phyloP scores from a whole-genome alignment of 345 rosid species.

The Erysimum cheiranthoides region DNA sequence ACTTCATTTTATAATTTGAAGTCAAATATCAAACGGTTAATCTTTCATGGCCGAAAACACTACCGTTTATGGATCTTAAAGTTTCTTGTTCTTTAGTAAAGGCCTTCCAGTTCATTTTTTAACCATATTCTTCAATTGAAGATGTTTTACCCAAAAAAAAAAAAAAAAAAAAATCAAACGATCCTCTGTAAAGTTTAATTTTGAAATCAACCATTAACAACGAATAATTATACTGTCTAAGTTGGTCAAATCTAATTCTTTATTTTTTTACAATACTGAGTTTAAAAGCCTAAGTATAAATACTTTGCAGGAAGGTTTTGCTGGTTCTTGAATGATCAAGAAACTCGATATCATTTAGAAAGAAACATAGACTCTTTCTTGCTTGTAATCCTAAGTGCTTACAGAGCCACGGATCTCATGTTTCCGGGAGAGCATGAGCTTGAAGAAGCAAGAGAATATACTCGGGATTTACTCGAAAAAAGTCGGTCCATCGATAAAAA shows the following conservation, averaged over 20 bases:
- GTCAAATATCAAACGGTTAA: neutral
- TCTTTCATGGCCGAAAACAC: neutral
- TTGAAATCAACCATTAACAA: neutral
- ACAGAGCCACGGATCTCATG: slow-evolving; percentile 67
- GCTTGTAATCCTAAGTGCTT: slow-evolving; percentile 52
- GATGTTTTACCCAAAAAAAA: neutral
- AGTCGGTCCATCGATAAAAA: neutral
- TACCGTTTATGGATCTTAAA: neutral
- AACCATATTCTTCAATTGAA: no score
- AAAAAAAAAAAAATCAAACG: no score
- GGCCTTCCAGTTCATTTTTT: neutral
- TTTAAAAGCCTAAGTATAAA: slow-evolving; percentile 1
- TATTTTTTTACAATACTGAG: neutral
- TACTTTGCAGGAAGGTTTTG: slow-evolving; percentile 58
- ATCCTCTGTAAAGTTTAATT: neutral
- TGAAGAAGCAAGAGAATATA: slow-evolving; percentile 57
- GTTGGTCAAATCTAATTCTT: neutral
- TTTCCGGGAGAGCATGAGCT: slow-evolving; percentile 60
- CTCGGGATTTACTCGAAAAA: slow-evolving; percentile 53
- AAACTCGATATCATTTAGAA: slow-evolving; percentile 45
- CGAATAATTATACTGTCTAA: neutral
- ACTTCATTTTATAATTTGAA: neutral
- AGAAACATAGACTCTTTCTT: slow-evolving; percentile 46
- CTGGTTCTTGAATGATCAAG: slow-evolving; percentile 58
- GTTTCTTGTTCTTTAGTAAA: neutral